Percentiles rank a stretch among this genome's conserved stretches.
phyloP scores from a whole-genome alignment of 805 yeast genomes.

The Dipodascus geniculatus region DNA sequence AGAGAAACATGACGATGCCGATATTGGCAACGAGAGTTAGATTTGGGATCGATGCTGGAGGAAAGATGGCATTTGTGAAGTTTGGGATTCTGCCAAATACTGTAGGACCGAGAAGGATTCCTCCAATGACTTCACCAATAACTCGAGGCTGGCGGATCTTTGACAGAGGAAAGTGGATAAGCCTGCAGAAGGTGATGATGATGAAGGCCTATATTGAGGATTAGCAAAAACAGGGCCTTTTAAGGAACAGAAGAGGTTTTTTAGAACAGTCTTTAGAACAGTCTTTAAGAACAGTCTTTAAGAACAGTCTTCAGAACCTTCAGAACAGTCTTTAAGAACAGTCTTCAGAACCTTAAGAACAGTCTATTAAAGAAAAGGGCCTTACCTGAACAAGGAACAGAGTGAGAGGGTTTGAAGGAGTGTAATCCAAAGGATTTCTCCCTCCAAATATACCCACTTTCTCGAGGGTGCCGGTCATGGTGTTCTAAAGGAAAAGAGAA shows the following conservation, averaged over 20 bases:
- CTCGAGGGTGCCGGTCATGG: constrained; percentile 5
- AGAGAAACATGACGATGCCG: constrained; percentile 64
- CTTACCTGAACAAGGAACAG: constrained; percentile 21
- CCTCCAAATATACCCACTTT: constrained; percentile 59
- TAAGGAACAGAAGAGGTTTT: too few relatives aligned
- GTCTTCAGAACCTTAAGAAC: too few relatives aligned
- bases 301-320: constrained; percentile 25
- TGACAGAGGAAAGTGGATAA: constrained; percentile 48
- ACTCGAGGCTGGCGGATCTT: constrained; percentile 65
- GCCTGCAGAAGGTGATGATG: constrained; percentile 40
- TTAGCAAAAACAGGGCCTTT: too few relatives aligned
- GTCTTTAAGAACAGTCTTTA: too few relatives aligned
- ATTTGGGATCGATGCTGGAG: constrained; percentile 48
- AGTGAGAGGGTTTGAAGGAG: constrained; percentile 49
- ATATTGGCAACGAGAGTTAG: constrained; percentile 58
- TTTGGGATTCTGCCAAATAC: constrained; percentile 62
- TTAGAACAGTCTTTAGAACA: too few relatives aligned
- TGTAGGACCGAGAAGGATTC: constrained; percentile 64
- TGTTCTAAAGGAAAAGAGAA: too few relatives aligned
- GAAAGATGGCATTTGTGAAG: constrained; percentile 55
- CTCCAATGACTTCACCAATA: constrained; percentile 71
- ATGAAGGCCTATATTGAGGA: constrained; percentile 32
- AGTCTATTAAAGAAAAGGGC: too few relatives aligned
- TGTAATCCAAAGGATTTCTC: constrained; percentile 52
- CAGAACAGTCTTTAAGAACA: too few relatives aligned